Conservation (phyloP, 1,139 yeast genomes). For the Kluyveromyces sp. region DNA sequence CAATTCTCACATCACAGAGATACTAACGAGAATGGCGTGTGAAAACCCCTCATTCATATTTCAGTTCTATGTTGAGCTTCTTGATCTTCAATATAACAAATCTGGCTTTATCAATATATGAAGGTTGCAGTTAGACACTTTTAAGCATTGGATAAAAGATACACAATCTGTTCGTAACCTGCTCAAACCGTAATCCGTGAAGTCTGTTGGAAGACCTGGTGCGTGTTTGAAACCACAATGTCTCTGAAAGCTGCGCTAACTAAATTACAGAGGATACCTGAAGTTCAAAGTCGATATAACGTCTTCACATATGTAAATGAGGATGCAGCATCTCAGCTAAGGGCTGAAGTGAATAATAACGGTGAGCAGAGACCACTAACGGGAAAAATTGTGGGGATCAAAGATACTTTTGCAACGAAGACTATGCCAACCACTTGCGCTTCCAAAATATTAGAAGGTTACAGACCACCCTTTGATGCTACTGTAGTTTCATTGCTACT, state of each 20-base stretch:
- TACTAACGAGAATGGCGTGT: neutral
- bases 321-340: conserved; percentile 12
- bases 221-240: neutral
- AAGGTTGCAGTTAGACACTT: neutral
- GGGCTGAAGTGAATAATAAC: neutral
- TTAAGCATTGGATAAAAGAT: too few species aligned
- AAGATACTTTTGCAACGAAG: conserved; percentile 72
- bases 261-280: conserved; percentile 12
- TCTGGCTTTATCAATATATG: too few species aligned
- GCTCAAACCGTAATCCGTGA: too few species aligned
- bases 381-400: conserved; percentile 40
- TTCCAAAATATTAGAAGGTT: conserved; percentile 52
- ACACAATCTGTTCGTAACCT: too few species aligned
- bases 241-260: conserved; percentile 11
- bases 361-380: conserved; percentile 9
- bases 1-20: neutral
- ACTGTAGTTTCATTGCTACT: conserved; percentile 57
- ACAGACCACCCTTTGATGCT: conserved; percentile 73
- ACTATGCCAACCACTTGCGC: conserved; percentile 69
- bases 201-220: too few species aligned
- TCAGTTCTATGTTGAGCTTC: too few species aligned
- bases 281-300: conserved; percentile 29
- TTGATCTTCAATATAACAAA: neutral
- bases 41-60: too few species aligned
- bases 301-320: conserved; percentile 35